Evolutionary conservation across 176 grass and related monocot genomes (phyloP), one percentile per base, ranked within the genome.

Genomic region (Saccharum spontaneum): DNA sequence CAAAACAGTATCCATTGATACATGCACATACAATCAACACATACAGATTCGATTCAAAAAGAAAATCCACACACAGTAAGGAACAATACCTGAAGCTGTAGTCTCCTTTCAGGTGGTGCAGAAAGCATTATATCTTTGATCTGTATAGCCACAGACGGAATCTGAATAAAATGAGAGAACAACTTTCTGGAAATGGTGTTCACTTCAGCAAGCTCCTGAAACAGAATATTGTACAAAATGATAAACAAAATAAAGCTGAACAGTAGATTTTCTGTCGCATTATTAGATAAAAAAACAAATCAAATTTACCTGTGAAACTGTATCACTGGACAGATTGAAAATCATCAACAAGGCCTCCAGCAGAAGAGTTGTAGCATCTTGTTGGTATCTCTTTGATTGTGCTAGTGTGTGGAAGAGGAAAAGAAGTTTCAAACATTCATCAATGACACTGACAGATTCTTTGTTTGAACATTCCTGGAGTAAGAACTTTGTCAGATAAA

Each of bases 151-250:
- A 87, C 82, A 69, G 91, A 87, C 49, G 97, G 90, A 73, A 92
- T 99, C 79, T 99, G 97, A 88, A 99, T 92, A 90, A 99, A 91
- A 91, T 86, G 97, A 70, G 97, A 88, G 75, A 96, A 86, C 78
- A 96, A 77, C 67, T 88, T 99, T 76, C 81, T 92, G 22, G 91
- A 80, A 52, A 87, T 92, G 45, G 43, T 83, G 84, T 99, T 99
- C 88, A 88, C 87, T 77, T 94, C 97, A 82, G 71, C 74, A 75
- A 92, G 90, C 85, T 91, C 93, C 93, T 98, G 81, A 81, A 92
- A 87, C n/a, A 14, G 43, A 59, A 34, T 23, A 22, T 23, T 55
- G 63, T 40, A 68, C 26, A 82, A 41, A 72, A 76, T 2, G 39
- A 79, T 31, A 24, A 87, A 80, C 39, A 83, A 44, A 62, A 59